phyloP scores from a whole-genome alignment of 2,329 filamentous ascomycete genomes.

The Helotiales sp. region DNA sequence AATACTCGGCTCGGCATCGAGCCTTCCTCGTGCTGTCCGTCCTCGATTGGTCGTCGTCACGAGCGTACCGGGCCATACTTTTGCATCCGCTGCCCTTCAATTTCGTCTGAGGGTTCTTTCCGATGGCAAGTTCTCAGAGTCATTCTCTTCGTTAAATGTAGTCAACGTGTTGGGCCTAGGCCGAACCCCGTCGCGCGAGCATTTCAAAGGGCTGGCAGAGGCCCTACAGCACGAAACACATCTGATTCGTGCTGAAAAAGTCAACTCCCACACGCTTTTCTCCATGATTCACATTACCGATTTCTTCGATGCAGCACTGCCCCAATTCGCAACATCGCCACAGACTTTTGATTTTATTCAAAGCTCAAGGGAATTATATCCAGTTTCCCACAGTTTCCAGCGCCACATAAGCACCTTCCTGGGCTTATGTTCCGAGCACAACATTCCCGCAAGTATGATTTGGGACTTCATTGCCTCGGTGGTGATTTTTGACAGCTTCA shows the following conservation, averaged over 20 bases:
- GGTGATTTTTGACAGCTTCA: slow-evolving; percentile 35
- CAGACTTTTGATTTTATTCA: slow-evolving; percentile 31
- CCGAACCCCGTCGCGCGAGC: not conserved
- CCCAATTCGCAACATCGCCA: slow-evolving; percentile 16
- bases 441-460: slow-evolving; percentile 24
- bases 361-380: slow-evolving; percentile 19
- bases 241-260: slow-evolving; percentile 16
- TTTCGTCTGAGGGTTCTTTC: slow-evolving; percentile 21
- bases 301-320: slow-evolving; percentile 29
- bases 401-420: slow-evolving; percentile 26
- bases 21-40: slow-evolving; percentile 22
- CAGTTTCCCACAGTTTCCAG: slow-evolving; percentile 21
- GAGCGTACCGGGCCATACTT: slow-evolving; percentile 17
- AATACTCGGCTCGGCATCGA: slow-evolving; percentile 30
- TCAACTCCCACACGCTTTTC: slow-evolving; percentile 27
- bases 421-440: slow-evolving; percentile 16
- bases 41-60: slow-evolving; percentile 27
- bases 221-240: slow-evolving; percentile 25
- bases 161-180: not conserved
- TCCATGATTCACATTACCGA: slow-evolving; percentile 26
- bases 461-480: slow-evolving; percentile 30
- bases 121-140: slow-evolving; percentile 21
- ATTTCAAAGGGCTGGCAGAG: slow-evolving; percentile 17
- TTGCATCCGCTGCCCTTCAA: slow-evolving; percentile 18
- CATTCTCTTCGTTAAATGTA: slow-evolving; percentile 27